phyloP scores from a whole-genome alignment of 352 stramenopile genomes.

The Phytophthora capsici region DNA sequence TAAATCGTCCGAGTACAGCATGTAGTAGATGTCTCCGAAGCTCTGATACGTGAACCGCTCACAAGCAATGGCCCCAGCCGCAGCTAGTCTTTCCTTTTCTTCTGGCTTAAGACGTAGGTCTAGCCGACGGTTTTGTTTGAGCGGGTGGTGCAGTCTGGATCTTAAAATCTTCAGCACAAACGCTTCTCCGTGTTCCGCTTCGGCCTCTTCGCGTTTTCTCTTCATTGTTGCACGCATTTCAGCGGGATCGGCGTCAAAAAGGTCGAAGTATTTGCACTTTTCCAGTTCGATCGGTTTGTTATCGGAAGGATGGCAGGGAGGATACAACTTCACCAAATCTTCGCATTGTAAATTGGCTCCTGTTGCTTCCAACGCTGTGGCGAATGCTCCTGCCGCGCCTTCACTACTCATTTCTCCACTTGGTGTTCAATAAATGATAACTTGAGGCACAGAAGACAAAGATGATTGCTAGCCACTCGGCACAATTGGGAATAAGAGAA shows the following conservation, averaged over 20 bases:
- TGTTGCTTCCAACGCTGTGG: neutral
- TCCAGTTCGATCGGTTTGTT: constrained; percentile 1
- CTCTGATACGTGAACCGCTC: constrained; percentile 15
- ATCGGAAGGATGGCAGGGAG: neutral
- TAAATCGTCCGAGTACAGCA: constrained; percentile 37
- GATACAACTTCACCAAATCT: neutral
- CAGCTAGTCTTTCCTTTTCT: constrained; percentile 25
- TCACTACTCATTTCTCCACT: neutral
- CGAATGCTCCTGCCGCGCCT: neutral
- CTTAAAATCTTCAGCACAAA: constrained; percentile 8
- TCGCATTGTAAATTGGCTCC: neutral
- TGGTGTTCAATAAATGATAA: no score
- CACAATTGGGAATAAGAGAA: no score
- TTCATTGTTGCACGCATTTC: neutral
- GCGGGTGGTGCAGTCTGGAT: constrained; percentile 10
- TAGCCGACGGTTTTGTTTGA: constrained; percentile 22
- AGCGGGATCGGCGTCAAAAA: constrained; percentile 26
- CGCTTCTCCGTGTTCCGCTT: constrained; percentile 6
- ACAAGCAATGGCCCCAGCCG: constrained; percentile 19
- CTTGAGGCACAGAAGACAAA: no score
- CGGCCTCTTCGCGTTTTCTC: neutral
- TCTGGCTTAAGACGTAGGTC: constrained; percentile 27
- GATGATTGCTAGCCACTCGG: no score
- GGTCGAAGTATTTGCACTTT: constrained; percentile 19
- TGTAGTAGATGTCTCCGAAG: constrained; percentile 39